Evolutionary conservation across 371 early-diverging fungal genomes (phyloP), one percentile per base, ranked within the genome.

Genomic region (Syncephalis fuscata): DNA sequence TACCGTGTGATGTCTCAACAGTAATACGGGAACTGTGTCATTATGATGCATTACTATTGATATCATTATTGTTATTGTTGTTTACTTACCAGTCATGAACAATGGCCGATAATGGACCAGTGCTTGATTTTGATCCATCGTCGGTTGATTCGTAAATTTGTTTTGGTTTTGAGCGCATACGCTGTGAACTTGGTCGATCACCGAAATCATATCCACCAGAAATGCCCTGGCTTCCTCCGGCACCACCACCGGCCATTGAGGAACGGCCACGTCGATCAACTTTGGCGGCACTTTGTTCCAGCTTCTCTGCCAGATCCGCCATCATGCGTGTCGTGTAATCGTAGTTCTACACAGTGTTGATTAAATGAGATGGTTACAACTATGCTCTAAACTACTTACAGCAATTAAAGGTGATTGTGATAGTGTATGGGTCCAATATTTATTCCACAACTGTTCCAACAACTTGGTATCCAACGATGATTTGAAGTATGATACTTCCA

Each of bases 381-480:
- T 21, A 50, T 23, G 32, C 32, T 7, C 32, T 7, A 32, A 32
- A 32, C 11, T 32, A 32, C 32, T 32, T 77, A 82, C 90, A 24
- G 88, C 76, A 25, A 91, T 64, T n/a, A 96, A 68, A 10, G 91
- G 78, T 0, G 89, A 87, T 60, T 88, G 85, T 3, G 92, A 82
- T 23, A 97, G 69, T 0, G 93, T 94, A 58, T 85, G 83, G 24
- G 88, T 77, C 98, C 98, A 95, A 65, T 93, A 93, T 63, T 92
- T 89, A 55, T 87, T 82, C 95, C 95, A 95, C 49, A 97, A 74
- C 43, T 80, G 73, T 49, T 93, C 92, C 45, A 97, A 60, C 43
- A 97, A 64, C 26, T 79, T 69, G 2, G 70, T 70, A 65, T 97
- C 98, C 45, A 89, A 61, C 2, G 70, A 62, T 16, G 96, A 95